Conservation (phyloP, 768 basidiomycete genomes). For the Boletus fagicola region DNA sequence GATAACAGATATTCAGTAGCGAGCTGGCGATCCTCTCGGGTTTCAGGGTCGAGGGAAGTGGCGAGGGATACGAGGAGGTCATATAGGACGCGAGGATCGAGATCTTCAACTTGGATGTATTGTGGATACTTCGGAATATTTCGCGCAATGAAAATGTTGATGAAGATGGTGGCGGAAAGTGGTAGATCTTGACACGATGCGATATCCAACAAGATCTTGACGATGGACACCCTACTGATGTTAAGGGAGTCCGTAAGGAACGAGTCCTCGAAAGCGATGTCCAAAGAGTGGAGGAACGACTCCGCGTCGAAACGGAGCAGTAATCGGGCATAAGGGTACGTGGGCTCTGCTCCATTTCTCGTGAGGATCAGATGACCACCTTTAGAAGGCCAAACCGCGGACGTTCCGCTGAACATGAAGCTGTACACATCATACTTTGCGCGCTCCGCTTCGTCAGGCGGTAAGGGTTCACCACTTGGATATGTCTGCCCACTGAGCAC, state of each 20-base stretch:
- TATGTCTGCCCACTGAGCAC: conserved; percentile 81
- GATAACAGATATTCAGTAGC: conserved; percentile 94
- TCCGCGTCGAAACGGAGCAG: conserved; percentile 90
- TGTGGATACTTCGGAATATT: conserved; percentile 97
- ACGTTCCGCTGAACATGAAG: conserved; percentile 83
- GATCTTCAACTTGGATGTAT: conserved; percentile 46
- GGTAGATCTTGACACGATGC: conserved; percentile 51
- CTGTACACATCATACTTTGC: conserved; percentile 76
- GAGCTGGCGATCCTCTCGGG: conserved; percentile 90
- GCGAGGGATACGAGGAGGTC: conserved; percentile 76
- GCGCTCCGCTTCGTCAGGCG: conserved; percentile 56
- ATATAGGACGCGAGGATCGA: conserved; percentile 68
- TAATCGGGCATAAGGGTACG: conserved; percentile 86
- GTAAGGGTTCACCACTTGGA: conserved; percentile 76
- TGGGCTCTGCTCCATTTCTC: conserved; percentile 69
- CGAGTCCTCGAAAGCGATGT: conserved; percentile 91
- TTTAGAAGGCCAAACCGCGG: conserved; percentile 76
- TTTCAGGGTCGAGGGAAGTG: conserved; percentile 68
- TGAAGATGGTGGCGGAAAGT: conserved; percentile 69
- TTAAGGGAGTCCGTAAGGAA: conserved; percentile 74
- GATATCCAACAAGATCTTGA: conserved; percentile 84
- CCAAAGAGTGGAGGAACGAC: conserved; percentile 88
- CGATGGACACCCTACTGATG: conserved; percentile 74
- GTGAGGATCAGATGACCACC: conserved; percentile 75
- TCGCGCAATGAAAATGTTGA: conserved; percentile 94